Conservation (phyloP, 495 filamentous ascomycete genomes). For the Thozetella sp. region DNA sequence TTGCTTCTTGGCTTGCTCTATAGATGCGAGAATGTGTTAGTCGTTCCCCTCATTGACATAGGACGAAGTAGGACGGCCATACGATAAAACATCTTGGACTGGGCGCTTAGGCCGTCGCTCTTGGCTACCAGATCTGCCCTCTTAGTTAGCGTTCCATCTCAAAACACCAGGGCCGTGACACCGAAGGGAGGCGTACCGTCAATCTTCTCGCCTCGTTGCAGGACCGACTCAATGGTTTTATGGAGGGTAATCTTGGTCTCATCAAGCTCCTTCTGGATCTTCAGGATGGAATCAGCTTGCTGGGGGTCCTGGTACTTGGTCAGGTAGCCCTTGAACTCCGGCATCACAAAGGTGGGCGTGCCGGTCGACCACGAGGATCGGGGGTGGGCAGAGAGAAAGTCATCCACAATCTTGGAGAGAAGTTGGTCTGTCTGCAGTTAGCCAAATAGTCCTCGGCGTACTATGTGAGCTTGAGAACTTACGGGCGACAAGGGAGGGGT, state of each 20-base stretch:
- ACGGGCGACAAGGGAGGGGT: constrained; percentile 84
- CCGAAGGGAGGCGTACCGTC: constrained; percentile 41
- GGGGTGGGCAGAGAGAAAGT: constrained; percentile 84
- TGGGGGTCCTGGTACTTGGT: constrained; percentile 86
- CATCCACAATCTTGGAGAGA: constrained; percentile 88
- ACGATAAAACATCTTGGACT: constrained; percentile 94
- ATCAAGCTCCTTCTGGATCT: constrained; percentile 95
- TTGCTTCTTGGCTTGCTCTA: constrained; percentile 77
- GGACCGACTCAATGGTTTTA: constrained; percentile 84
- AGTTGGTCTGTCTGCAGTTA: constrained; percentile 60
- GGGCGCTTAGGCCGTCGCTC: constrained; percentile 81
- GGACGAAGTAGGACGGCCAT: constrained; percentile 26
- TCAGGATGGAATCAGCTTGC: constrained; percentile 88
- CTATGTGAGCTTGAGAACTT: too few relatives aligned
- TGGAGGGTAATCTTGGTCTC: constrained; percentile 98
- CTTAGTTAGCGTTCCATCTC: background rate
- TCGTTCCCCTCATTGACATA: background rate
- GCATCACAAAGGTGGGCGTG: constrained; percentile 56
- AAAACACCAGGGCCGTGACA: background rate
- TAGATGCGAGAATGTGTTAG: background rate
- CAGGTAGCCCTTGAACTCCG: constrained; percentile 79
- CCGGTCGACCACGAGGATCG: constrained; percentile 61
- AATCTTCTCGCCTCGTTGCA: constrained; percentile 90
- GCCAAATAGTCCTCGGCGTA: background rate
- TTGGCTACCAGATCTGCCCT: constrained; percentile 71